phyloP scores from a whole-genome alignment of 2,329 filamentous ascomycete species.

The Sarocladium brachiariae region DNA sequence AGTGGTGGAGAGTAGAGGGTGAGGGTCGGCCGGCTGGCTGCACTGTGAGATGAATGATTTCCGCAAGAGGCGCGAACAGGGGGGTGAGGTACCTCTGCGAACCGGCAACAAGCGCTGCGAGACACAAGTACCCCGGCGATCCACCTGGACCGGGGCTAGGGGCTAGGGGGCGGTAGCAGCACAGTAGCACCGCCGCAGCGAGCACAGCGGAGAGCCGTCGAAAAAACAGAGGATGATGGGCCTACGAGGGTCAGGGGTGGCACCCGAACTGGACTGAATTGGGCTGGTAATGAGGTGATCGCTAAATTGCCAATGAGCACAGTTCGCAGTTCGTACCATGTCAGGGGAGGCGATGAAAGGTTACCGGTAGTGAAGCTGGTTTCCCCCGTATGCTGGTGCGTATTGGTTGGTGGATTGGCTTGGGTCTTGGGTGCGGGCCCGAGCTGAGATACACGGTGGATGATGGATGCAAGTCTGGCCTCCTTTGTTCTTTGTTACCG shows the following conservation, averaged over 20 bases:
- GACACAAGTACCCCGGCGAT: background rate
- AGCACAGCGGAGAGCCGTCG: slow-evolving; percentile 6
- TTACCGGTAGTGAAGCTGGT: too few relatives aligned
- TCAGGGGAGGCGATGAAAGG: background rate
- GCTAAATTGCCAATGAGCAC: slow-evolving; percentile 5
- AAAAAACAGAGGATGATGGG: too few relatives aligned
- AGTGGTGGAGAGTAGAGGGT: slow-evolving; percentile 8
- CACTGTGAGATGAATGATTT: slow-evolving; percentile 9
- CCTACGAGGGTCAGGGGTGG: slow-evolving; percentile 1
- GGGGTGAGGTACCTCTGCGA: background rate
- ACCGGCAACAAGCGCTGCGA: background rate
- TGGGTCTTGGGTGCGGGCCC: background rate
- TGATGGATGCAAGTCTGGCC: background rate
- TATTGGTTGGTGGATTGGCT: background rate
- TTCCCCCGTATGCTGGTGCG: too few relatives aligned
- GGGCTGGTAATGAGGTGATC: background rate
- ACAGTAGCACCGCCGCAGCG: slow-evolving; percentile 3
- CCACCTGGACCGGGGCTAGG: slow-evolving; percentile 7
- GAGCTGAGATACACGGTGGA: background rate
- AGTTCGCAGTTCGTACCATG: slow-evolving; percentile 5
- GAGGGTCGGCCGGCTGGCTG: slow-evolving; percentile 7
- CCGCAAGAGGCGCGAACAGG: slow-evolving; percentile 8
- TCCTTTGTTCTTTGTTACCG: background rate
- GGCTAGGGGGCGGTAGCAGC: slow-evolving; percentile 7
- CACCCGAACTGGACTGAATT: slow-evolving; percentile 8